Evolutionary conservation across 768 basidiomycete genomes (phyloP), one percentile per base, ranked within the genome.

Genomic region (Phaffia australis): DNA sequence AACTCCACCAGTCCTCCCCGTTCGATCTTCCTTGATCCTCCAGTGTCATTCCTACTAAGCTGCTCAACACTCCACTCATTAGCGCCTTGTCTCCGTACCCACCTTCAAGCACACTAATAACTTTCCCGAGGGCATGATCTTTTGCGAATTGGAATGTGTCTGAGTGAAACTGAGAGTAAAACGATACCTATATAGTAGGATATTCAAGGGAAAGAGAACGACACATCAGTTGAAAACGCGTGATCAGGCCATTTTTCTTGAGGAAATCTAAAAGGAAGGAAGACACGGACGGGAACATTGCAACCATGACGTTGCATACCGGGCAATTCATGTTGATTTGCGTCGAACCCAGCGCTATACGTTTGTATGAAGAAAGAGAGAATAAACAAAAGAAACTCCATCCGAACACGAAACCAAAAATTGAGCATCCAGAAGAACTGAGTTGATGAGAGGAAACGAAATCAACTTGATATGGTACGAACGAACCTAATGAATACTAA

Each of bases 61-160:
- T 87, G 0, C 90, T 87, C 82, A 91, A 83, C 0, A 85, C 81
- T 0, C 87, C 94, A 69, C 87, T 90, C 7, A 80, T 84, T 63
- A 98, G 79, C 0, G 94, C 92, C 7, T 86, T 81, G 74, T 97
- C 91, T 71, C 88, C 89, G 73, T 97, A 97, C 0, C 93, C 94
- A 0, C 94, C 94, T 77, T 99, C 94, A 1, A 99, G 83, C 0
- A 97, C 88, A 71, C 89, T 91, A 49, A 98, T 80, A 6, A 94
- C 71, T 51, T 84, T 81, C 0, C 91, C 89, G 1, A 75, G 72
- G 0, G 88, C 84, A 69, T 84, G 84, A 55, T 75, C 70, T 30
- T 86, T 81, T 8, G 87, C 85, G 64, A 99, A 81, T 0, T 71
- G 73, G 61, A 82, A 79, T 0, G 84, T 83, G 71, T 94, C 90